phyloP scores from a whole-genome alignment of 1,139 yeast species.

The Nakaseomyces glabratus region DNA sequence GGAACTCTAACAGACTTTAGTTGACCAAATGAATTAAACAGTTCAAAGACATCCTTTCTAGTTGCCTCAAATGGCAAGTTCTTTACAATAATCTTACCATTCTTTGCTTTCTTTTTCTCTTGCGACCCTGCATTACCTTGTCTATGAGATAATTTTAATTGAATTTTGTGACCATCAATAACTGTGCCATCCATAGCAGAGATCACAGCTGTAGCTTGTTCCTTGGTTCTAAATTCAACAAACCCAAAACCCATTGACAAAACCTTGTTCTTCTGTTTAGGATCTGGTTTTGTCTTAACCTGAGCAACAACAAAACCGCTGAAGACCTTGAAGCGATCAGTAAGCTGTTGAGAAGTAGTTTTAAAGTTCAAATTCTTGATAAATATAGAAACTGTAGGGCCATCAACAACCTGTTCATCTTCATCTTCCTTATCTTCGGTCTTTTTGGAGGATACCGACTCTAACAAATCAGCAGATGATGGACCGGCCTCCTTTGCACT shows the following conservation, averaged over 20 bases:
- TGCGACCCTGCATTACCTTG: slow-evolving; percentile 34
- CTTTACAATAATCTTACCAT: slow-evolving; percentile 80
- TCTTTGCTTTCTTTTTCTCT: slow-evolving; percentile 30
- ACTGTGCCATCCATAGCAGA: slow-evolving; percentile 65
- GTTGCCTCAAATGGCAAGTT: slow-evolving; percentile 95
- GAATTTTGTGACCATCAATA: slow-evolving; percentile 83
- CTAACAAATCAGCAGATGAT: slow-evolving; percentile 39
- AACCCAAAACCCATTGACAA: slow-evolving; percentile 97
- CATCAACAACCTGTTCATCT: slow-evolving; percentile 41
- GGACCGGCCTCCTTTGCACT: slow-evolving; percentile 38
- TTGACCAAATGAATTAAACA: slow-evolving; percentile 91
- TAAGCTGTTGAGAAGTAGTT: slow-evolving; percentile 54
- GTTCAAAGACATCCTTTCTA: slow-evolving; percentile 79
- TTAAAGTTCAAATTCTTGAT: slow-evolving; percentile 86
- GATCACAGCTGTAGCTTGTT: slow-evolving; percentile 71
- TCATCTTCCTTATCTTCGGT: slow-evolving; percentile 32
- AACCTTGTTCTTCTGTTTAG: slow-evolving; percentile 54
- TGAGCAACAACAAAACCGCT: slow-evolving; percentile 78
- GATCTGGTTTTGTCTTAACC: slow-evolving; percentile 82
- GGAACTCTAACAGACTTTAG: slow-evolving; percentile 93
- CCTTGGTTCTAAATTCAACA: slow-evolving; percentile 74
- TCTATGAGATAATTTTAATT: slow-evolving; percentile 80
- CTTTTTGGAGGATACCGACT: slow-evolving; percentile 23
- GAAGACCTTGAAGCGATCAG: slow-evolving; percentile 54
- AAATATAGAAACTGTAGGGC: slow-evolving; percentile 77